These are phyloP conservation scores for Diaporthe citri DNA, from an alignment of 2,329 filamentous ascomycete genomes.

Conservation along the genomic window DNA sequence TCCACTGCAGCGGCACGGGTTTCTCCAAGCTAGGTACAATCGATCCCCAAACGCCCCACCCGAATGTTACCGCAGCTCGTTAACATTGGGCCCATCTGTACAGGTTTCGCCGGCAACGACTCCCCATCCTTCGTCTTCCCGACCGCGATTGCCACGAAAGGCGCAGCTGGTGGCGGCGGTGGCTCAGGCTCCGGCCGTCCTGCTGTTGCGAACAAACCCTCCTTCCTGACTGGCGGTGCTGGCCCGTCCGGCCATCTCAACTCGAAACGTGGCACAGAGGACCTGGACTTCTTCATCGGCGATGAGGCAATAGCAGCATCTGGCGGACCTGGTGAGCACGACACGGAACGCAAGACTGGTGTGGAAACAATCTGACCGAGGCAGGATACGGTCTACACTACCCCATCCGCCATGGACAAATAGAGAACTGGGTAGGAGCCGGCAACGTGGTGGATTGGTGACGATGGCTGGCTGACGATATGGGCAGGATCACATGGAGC, in stretches of 20 bases:
- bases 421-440: slow-evolving; percentile 92
- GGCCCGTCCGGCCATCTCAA: slow-evolving; percentile 86
- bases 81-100: slow-evolving; percentile 11
- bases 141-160: slow-evolving; percentile 97
- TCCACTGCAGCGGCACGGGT: slow-evolving; percentile 86
- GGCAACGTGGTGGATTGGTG: neutral
- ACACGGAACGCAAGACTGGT: slow-evolving; percentile 6
- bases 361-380: slow-evolving; percentile 38
- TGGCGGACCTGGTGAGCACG: slow-evolving; percentile 78
- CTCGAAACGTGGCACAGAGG: slow-evolving; percentile 94
- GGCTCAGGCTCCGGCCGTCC: slow-evolving; percentile 90
- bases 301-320: slow-evolving; percentile 92
- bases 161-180: slow-evolving; percentile 75
- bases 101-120: slow-evolving; percentile 99
- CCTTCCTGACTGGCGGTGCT: slow-evolving; percentile 91
- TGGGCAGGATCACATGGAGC: slow-evolving; percentile 93
- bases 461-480: slow-evolving; percentile 46
- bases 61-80: slow-evolving; percentile 20
- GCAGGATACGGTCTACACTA: slow-evolving; percentile 95
- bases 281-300: slow-evolving; percentile 98
- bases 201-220: slow-evolving; percentile 92
- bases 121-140: slow-evolving; percentile 99
- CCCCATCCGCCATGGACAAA: slow-evolving; percentile 96
- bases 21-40: slow-evolving; percentile 96
- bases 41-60: slow-evolving; percentile 18